A percentile compares a stretch with the other conserved stretches of the same genome.
phyloP scores from a whole-genome alignment of 2,329 filamentous ascomycete genomes.

The Beauveria caledonica region DNA sequence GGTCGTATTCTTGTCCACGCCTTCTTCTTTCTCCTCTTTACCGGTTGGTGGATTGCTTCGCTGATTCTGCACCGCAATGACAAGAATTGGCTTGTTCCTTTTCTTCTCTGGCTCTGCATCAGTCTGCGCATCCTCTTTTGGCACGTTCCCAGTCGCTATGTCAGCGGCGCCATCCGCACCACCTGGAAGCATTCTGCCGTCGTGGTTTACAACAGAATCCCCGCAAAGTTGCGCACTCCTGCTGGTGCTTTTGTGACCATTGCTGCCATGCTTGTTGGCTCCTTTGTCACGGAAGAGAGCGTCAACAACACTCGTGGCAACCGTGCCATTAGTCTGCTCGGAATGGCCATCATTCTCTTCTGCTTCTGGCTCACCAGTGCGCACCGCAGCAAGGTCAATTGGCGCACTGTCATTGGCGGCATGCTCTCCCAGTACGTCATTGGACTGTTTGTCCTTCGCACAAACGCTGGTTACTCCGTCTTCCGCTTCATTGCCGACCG shows the following conservation, averaged over 20 bases:
- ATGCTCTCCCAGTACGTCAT: conserved; percentile 85
- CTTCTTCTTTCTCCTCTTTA: conserved; percentile 35
- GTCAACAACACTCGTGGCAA: conserved; percentile 71
- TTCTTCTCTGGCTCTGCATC: conserved; percentile 70
- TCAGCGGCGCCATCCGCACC: conserved; percentile 58
- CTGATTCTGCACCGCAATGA: conserved; percentile 64
- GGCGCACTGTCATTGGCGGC: conserved; percentile 78
- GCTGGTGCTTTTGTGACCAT: conserved; percentile 57
- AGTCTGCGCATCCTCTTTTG: conserved; percentile 66
- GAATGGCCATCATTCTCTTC: conserved; percentile 62
- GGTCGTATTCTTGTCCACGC: conserved; percentile 39
- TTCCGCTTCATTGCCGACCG: conserved; percentile 80
- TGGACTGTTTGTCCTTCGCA: conserved; percentile 80
- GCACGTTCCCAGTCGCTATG: conserved; percentile 58
- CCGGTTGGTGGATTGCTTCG: conserved; percentile 68
- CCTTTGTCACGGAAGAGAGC: conserved; percentile 64
- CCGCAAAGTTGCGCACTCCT: conserved; percentile 55
- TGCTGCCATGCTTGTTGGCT: conserved; percentile 66
- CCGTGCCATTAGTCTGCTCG: conserved; percentile 73
- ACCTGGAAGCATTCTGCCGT: conserved; percentile 60
- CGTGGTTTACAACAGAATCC: conserved; percentile 52
- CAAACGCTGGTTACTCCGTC: conserved; percentile 74
- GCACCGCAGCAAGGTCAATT: conserved; percentile 55
- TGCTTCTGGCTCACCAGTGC: conserved; percentile 63
- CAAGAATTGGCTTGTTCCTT: conserved; percentile 75